These are phyloP conservation scores for Alternaria rosae DNA, from an alignment of 2,329 filamentous ascomycete genomes.

Conservation along the genomic window DNA sequence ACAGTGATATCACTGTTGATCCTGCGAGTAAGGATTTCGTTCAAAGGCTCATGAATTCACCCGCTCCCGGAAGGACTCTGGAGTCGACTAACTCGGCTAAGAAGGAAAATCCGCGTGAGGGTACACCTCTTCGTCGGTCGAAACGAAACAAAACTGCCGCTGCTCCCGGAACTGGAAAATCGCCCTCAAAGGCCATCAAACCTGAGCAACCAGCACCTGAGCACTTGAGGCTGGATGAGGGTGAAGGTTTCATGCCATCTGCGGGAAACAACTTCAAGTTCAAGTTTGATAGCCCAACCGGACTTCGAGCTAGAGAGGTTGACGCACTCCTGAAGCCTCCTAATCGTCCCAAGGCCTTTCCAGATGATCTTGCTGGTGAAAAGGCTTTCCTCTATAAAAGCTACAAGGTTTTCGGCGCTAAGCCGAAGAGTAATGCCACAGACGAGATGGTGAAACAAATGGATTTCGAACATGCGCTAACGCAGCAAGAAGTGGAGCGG, in stretches of 20 bases:
- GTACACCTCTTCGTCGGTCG: neutral
- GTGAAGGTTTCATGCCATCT: conserved; percentile 3
- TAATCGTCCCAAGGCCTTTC: neutral
- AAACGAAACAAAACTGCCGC: neutral
- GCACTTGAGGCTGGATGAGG: neutral
- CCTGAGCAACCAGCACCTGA: neutral
- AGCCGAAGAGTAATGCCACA: neutral
- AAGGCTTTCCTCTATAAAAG: neutral
- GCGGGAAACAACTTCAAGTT: conserved; percentile 7
- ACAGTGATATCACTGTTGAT: neutral
- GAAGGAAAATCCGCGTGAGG: neutral
- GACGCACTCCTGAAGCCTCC: neutral
- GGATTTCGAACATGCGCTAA: neutral
- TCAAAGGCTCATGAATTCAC: neutral
- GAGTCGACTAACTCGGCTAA: neutral
- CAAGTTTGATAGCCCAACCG: conserved; percentile 6
- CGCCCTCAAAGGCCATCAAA: neutral
- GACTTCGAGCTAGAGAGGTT: conserved; percentile 1
- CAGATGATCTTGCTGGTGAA: neutral
- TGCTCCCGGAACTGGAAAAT: neutral
- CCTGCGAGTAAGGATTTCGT: neutral
- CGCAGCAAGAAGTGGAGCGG: neutral
- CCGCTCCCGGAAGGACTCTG: neutral
- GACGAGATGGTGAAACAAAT: neutral
- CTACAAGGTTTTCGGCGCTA: neutral